A percentile compares a stretch with the other conserved stretches of the same genome.
These are phyloP conservation scores for Pestalotiopsis sp. DNA, from an alignment of 2,329 filamentous ascomycete genomes.

Conservation along the genomic window DNA sequence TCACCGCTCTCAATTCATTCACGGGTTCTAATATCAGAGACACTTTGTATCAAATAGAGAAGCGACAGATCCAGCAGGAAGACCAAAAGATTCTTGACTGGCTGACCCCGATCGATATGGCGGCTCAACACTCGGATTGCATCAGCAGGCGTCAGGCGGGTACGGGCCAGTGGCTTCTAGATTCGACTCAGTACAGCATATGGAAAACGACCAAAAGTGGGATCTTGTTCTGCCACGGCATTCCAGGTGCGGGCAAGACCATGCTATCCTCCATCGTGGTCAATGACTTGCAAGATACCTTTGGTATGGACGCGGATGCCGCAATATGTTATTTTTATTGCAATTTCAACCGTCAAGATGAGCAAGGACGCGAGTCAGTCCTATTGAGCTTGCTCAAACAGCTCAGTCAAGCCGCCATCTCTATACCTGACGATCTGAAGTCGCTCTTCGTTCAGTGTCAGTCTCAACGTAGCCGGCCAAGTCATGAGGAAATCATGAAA, in stretches of 20 bases:
- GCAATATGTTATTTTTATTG: slow-evolving; percentile 50
- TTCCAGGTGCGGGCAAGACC: slow-evolving; percentile 31
- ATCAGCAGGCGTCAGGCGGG: slow-evolving; percentile 31
- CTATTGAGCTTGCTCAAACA: slow-evolving; percentile 41
- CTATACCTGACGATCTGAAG: not conserved
- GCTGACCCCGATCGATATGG: no score
- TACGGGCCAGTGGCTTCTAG: slow-evolving; percentile 48
- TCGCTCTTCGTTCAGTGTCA: not conserved
- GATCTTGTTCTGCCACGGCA: slow-evolving; percentile 42
- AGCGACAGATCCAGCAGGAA: not conserved
- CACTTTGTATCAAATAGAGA: not conserved
- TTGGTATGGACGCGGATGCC: slow-evolving; percentile 18
- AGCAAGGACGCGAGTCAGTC: slow-evolving; percentile 38
- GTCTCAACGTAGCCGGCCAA: not conserved
- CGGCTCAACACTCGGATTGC: no score
- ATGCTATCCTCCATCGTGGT: slow-evolving; percentile 37
- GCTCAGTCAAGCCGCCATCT: slow-evolving; percentile 19
- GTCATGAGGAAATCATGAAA: not conserved
- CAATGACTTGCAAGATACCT: slow-evolving; percentile 35
- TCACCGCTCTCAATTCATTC: not conserved
- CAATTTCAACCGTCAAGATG: slow-evolving; percentile 38
- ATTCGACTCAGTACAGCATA: slow-evolving; percentile 32
- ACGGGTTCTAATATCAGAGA: not conserved
- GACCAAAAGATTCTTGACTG: slow-evolving; percentile 22
- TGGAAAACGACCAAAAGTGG: slow-evolving; percentile 30